Evolutionary conservation across 805 yeast species (phyloP).

Genomic region (Metschnikowia arizonensis): DNA sequence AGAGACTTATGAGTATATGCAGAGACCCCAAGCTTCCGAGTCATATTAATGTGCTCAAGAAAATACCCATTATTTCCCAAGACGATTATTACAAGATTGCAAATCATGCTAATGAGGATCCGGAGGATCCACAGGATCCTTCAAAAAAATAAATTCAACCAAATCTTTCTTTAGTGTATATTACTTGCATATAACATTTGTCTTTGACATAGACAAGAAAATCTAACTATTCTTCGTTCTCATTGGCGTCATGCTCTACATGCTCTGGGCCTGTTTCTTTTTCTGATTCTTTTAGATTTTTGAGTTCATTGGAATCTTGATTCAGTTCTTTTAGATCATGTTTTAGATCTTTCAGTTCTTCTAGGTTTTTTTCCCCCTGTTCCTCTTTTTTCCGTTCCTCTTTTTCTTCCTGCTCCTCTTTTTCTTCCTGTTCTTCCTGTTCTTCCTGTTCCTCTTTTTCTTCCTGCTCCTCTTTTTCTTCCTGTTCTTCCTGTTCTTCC

Average conservation of each 20-base stretch:
- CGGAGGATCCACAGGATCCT: too few relatives aligned
- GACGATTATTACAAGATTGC: conserved; percentile 10
- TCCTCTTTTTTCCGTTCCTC: background rate
- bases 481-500: background rate
- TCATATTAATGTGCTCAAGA: conserved; percentile 15
- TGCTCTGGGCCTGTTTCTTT: background rate
- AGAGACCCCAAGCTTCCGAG: conserved; percentile 19
- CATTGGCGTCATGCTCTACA: background rate
- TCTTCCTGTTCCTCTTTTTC: too few relatives aligned
- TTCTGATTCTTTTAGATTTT: background rate
- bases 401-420: background rate
- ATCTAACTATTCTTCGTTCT: background rate
- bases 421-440: too few relatives aligned
- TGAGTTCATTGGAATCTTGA: background rate
- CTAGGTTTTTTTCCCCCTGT: background rate
- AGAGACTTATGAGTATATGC: conserved; percentile 16
- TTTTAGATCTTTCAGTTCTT: background rate
- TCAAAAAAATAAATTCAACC: too few relatives aligned
- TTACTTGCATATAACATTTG: background rate
- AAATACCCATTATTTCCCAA: conserved; percentile 10
- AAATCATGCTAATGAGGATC: background rate
- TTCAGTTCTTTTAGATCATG: background rate
- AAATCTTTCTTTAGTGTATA: background rate
- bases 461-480: background rate
- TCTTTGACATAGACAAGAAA: background rate